These are phyloP conservation scores for Tuber brumale DNA, from an alignment of 495 filamentous ascomycete genomes.

Conservation along the genomic window DNA sequence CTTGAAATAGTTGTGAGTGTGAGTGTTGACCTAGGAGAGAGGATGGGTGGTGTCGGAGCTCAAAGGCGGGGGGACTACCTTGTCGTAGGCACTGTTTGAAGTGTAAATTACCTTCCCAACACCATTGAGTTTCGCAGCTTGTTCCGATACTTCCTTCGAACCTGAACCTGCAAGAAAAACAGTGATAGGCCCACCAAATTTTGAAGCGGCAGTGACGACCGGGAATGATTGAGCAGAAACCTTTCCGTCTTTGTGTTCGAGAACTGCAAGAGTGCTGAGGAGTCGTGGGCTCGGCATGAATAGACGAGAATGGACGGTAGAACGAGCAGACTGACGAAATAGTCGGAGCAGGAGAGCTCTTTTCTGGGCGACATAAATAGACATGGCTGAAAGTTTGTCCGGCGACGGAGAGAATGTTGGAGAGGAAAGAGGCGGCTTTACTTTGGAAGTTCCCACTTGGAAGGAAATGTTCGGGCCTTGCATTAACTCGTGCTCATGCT, in stretches of 20 bases:
- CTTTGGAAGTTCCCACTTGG: background rate
- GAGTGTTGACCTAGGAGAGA: background rate
- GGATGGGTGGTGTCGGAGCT: background rate
- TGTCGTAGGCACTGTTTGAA: constrained; percentile 85
- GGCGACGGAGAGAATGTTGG: constrained; percentile 4
- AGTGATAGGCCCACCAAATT: constrained; percentile 76
- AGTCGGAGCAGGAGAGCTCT: constrained; percentile 9
- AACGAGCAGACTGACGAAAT: constrained; percentile 8
- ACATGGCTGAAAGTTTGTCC: constrained; percentile 11
- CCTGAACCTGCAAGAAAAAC: constrained; percentile 81
- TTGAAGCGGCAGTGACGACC: constrained; percentile 77
- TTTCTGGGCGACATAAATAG: constrained; percentile 11
- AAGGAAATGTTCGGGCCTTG: background rate
- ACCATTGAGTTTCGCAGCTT: constrained; percentile 83
- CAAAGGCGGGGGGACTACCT: constrained; percentile 49
- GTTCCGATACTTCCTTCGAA: constrained; percentile 70
- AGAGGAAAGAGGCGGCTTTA: background rate
- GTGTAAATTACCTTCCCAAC: constrained; percentile 84
- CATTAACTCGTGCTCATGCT: background rate
- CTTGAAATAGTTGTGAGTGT: constrained; percentile 45
- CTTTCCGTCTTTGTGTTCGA: constrained; percentile 89
- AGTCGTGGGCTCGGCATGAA: constrained; percentile 42
- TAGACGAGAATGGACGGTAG: constrained; percentile 1
- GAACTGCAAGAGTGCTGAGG: constrained; percentile 78
- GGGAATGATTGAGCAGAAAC: constrained; percentile 75